Evolutionary conservation across 352 stramenopile genomes (phyloP).

Genomic region (Phytophthora cactorum): DNA sequence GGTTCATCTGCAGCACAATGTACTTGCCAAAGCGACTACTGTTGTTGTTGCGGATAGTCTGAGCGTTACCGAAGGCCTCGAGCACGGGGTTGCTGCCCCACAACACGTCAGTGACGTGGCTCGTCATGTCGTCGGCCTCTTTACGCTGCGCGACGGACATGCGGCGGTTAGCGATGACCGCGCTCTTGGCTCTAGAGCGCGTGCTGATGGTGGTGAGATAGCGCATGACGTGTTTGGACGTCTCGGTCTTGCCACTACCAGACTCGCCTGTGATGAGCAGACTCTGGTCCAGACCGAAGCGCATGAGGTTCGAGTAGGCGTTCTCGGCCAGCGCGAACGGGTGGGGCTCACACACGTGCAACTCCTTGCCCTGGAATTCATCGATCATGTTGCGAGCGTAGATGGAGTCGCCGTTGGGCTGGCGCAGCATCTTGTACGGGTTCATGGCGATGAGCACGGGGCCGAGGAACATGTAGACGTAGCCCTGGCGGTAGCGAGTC

Average conservation of each 20-base stretch:
- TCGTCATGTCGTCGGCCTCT: constrained; percentile 73
- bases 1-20: constrained; percentile 88
- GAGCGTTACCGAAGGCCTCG: constrained; percentile 85
- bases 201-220: constrained; percentile 92
- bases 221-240: constrained; percentile 96
- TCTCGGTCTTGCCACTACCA: constrained; percentile 95
- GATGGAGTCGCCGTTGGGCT: constrained; percentile 74
- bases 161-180: constrained; percentile 75
- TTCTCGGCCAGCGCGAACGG: constrained; percentile 87
- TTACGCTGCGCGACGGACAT: constrained; percentile 82
- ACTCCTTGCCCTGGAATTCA: constrained; percentile 81
- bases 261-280: constrained; percentile 88
- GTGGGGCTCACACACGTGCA: constrained; percentile 84
- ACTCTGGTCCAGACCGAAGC: constrained; percentile 83
- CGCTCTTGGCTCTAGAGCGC: constrained; percentile 67
- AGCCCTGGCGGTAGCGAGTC: constrained; percentile 75
- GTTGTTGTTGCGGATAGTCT: constrained; percentile 92
- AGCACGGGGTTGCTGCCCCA: constrained; percentile 86
- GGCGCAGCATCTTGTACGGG: constrained; percentile 87
- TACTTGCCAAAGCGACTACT: constrained; percentile 88
- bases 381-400: constrained; percentile 82
- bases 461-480: constrained; percentile 93
- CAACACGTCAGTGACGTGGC: constrained; percentile 75
- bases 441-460: constrained; percentile 92
- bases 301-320: constrained; percentile 92